A percentile compares a stretch with the other conserved stretches of the same genome.
Evolutionary conservation across 2,329 filamentous ascomycete species (phyloP).

Genomic region (Sporothrix phasma): DNA sequence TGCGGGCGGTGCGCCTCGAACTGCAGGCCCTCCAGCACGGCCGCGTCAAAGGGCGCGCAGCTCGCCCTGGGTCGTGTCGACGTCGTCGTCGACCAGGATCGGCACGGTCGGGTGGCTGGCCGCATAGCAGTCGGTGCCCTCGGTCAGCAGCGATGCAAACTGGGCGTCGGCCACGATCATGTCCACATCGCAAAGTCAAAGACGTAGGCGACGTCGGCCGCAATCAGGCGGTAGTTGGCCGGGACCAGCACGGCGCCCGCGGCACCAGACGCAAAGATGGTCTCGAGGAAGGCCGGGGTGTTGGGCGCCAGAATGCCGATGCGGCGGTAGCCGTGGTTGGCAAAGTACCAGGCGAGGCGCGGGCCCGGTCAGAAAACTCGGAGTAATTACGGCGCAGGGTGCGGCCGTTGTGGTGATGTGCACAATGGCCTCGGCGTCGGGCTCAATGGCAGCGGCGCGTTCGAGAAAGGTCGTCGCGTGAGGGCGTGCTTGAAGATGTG

Average conservation of each 20-base stretch:
- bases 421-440: constrained; percentile 72
- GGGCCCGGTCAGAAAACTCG: constrained; percentile 74
- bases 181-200: constrained; percentile 83
- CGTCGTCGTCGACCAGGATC: constrained; percentile 72
- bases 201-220: constrained; percentile 82
- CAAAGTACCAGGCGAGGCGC: constrained; percentile 78
- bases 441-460: constrained; percentile 79
- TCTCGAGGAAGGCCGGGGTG: constrained; percentile 87
- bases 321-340: constrained; percentile 60
- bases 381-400: constrained; percentile 67
- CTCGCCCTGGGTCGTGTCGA: constrained; percentile 64
- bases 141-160: constrained; percentile 54
- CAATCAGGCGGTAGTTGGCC: constrained; percentile 56
- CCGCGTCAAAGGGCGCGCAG: constrained; percentile 73
- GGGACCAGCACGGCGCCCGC: constrained; percentile 69
- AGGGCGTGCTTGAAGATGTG: constrained; percentile 58
- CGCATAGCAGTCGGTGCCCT: constrained; percentile 43
- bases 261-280: constrained; percentile 77
- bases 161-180: constrained; percentile 79
- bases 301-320: constrained; percentile 86
- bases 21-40: constrained; percentile 67
- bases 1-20: constrained; percentile 47
- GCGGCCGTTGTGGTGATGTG: constrained; percentile 70
- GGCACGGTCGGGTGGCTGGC: constrained; percentile 51
- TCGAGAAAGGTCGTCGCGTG: constrained; percentile 72